Evolutionary conservation across 2,329 filamentous ascomycete genomes (phyloP), one percentile per base, ranked within the genome.

Genomic region (Samsoniella hepiali): DNA sequence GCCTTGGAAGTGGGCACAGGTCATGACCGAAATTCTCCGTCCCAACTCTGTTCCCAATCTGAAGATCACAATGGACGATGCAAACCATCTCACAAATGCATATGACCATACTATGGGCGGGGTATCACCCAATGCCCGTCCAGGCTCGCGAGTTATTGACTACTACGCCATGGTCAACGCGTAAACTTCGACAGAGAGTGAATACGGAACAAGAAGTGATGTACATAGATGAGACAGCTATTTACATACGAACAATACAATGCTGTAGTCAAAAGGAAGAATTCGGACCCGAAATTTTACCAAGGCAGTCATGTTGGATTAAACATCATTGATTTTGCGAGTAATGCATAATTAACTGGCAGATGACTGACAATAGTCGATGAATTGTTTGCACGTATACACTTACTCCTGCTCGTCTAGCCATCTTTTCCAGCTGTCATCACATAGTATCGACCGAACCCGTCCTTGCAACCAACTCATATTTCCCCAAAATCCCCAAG

Each of bases 1-100:
- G 63, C 89, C 90, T 0, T 93, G 88, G 88, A 80, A 89, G 68
- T 96, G 92, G 92, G 90, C 90, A 0, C 81, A 81, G 49, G 81
- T 81, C 60, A 87, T 92, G 78, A 84, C 84, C 0, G 69, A 65
- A 51, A 74, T 74, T 65, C 67, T 74, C 66, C 66, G 76, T 2
- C 67, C 67, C 1, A 44, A 65, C 54, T 56, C 55, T 17, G 65
- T 67, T 8, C 66, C 66, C 7, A 58, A 62, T 4, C 34, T 68
- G 15, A 29, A 32, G 31, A 65, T 68, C 5, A 65, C 64, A 6
- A 44, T 34, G 36, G n/a, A n/a, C 13, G 63, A 55, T 27, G 67
- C 67, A 2, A 38, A 66, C 11, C 27, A 47, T 32, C 66, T 68
- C 15, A 54, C 62, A 1, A 27, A 40, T 5, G 63, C 64, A 9